Conservation (phyloP, 2,329 filamentous ascomycete species). For the Ophiocordyceps unilateralis region DNA sequence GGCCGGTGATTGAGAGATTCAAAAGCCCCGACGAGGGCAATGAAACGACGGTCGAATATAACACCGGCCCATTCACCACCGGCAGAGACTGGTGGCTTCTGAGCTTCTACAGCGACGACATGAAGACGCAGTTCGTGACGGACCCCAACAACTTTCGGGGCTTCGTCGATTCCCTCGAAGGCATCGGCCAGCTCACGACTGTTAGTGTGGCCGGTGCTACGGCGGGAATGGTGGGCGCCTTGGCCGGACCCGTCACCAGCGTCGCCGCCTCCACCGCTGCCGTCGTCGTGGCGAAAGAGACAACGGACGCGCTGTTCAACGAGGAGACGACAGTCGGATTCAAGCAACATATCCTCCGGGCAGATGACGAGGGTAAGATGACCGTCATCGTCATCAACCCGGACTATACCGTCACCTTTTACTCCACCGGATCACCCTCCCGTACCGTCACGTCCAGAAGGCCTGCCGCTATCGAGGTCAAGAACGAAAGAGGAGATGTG, state of each 20-base stretch:
- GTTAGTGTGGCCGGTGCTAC: not conserved
- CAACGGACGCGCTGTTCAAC: slow-evolving; percentile 2
- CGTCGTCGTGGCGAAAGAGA: slow-evolving; percentile 1
- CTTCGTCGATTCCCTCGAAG: not conserved
- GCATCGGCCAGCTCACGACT: not conserved
- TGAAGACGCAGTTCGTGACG: slow-evolving; percentile 3
- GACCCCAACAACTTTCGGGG: slow-evolving; percentile 2
- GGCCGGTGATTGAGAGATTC: slow-evolving; percentile 2
- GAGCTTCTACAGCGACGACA: slow-evolving; percentile 4
- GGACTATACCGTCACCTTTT: slow-evolving; percentile 3
- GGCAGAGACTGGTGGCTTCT: slow-evolving; percentile 6
- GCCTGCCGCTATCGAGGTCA: not conserved
- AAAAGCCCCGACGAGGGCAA: not conserved
- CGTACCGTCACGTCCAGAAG: not conserved
- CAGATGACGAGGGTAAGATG: slow-evolving; percentile 2
- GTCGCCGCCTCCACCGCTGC: not conserved
- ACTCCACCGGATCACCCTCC: not conserved
- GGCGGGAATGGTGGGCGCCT: not conserved
- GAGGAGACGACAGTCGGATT: slow-evolving; percentile 2
- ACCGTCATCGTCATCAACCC: slow-evolving; percentile 5
- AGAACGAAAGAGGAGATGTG: not conserved
- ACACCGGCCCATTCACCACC: slow-evolving; percentile 5
- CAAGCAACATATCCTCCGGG: slow-evolving; percentile 5
- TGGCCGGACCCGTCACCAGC: not conserved
- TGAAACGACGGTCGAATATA: slow-evolving; percentile 4